Percentiles rank a stretch among this genome's conserved stretches.
These are phyloP conservation scores for Exsudoporus floridanus DNA, from an alignment of 1,284 basidiomycete species.

Conservation along the genomic window DNA sequence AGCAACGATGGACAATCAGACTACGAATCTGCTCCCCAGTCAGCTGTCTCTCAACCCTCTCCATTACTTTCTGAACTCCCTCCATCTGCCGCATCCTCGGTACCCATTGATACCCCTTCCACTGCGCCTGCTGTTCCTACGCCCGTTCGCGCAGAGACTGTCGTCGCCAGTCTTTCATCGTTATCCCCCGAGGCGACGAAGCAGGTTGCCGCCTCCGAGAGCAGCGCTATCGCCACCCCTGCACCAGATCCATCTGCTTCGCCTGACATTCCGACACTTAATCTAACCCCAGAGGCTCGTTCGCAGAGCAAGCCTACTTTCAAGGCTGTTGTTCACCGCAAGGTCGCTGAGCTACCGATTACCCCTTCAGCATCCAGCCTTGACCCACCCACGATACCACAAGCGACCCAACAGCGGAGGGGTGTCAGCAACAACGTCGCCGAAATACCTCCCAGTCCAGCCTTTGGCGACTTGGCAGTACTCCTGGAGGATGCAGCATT, in stretches of 20 bases:
- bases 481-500: slow-evolving; percentile 51
- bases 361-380: slow-evolving; percentile 16
- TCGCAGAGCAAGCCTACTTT: slow-evolving; percentile 37
- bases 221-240: neutral
- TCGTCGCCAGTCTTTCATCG: neutral
- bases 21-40: slow-evolving; percentile 15
- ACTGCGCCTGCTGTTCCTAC: neutral
- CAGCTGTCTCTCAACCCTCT: slow-evolving; percentile 13
- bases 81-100: neutral
- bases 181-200: slow-evolving; percentile 1
- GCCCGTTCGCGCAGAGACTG: neutral
- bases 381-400: slow-evolving; percentile 12
- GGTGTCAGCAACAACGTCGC: slow-evolving; percentile 21
- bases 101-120: neutral
- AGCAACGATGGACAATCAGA: slow-evolving; percentile 15
- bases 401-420: slow-evolving; percentile 28
- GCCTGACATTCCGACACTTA: slow-evolving; percentile 6
- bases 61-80: neutral
- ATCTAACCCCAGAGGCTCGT: neutral
- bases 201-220: neutral
- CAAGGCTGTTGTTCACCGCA: slow-evolving; percentile 54
- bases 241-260: slow-evolving; percentile 6
- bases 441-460: slow-evolving; percentile 42
- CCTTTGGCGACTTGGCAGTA: slow-evolving; percentile 46
- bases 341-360: slow-evolving; percentile 39